A percentile compares a stretch with the other conserved stretches of the same genome.
These are phyloP conservation scores for Euphorbia neoarborescens DNA, from an alignment of 441 rosid species.

Conservation along the genomic window DNA sequence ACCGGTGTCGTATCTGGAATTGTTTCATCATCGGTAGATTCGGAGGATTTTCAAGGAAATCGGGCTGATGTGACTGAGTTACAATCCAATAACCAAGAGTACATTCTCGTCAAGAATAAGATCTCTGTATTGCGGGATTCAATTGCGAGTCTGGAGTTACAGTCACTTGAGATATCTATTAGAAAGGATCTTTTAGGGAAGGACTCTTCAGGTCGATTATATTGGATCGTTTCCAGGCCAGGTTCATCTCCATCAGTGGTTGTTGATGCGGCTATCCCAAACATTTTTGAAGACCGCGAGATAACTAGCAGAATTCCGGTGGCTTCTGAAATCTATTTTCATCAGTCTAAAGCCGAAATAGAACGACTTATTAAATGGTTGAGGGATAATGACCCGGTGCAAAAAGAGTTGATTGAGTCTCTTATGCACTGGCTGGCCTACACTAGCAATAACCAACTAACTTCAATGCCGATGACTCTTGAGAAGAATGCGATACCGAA, in stretches of 20 bases:
- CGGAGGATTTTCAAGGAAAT: constrained; percentile 23
- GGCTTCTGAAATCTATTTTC: constrained; percentile 31
- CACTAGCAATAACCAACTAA: constrained; percentile 19
- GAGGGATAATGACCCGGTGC: constrained; percentile 28
- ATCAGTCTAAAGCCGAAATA: constrained; percentile 38
- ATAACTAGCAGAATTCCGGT: constrained; percentile 16
- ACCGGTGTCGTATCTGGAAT: constrained; percentile 18
- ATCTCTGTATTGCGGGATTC: constrained; percentile 35
- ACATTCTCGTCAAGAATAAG: constrained; percentile 23
- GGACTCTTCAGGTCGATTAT: constrained; percentile 40
- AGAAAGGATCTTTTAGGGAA: constrained; percentile 46
- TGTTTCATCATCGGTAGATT: constrained; percentile 5
- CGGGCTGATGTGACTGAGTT: constrained; percentile 25
- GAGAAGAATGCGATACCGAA: constrained; percentile 16
- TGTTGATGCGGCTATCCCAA: constrained; percentile 33
- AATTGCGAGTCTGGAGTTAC: constrained; percentile 30
- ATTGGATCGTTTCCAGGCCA: constrained; percentile 42
- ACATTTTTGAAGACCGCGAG: constrained; percentile 3
- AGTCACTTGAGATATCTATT: constrained; percentile 32
- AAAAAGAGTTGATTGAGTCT: constrained; percentile 36
- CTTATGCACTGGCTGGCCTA: constrained; percentile 28
- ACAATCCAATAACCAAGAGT: constrained; percentile 23
- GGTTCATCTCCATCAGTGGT: constrained; percentile 32
- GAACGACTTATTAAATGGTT: constrained; percentile 43
- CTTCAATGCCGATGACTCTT: constrained; percentile 8